A percentile compares a stretch with the other conserved stretches of the same genome.
Conservation (phyloP, 2,329 filamentous ascomycete species). For the Fusarium hostae region DNA sequence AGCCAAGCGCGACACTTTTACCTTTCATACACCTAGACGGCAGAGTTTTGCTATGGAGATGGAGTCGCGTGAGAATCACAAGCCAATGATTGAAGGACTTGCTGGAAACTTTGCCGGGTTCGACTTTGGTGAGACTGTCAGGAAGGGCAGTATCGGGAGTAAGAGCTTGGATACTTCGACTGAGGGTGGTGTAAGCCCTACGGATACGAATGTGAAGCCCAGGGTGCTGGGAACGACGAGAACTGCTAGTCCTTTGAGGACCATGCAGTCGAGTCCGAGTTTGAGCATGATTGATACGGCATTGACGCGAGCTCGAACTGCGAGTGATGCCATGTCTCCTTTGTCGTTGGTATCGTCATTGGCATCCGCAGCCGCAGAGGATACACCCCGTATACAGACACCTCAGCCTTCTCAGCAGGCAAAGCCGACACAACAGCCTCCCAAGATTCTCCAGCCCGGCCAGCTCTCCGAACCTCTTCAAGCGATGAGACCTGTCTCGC, state of each 20-base stretch:
- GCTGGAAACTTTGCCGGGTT: slow-evolving; percentile 53
- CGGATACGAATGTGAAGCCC: slow-evolving; percentile 31
- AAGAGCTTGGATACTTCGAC: slow-evolving; percentile 29
- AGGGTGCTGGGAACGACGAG: slow-evolving; percentile 28
- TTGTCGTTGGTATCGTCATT: slow-evolving; percentile 34
- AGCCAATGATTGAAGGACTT: slow-evolving; percentile 48
- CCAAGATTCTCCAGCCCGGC: slow-evolving; percentile 31
- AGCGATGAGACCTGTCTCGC: slow-evolving; percentile 19
- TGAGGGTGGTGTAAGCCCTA: slow-evolving; percentile 32
- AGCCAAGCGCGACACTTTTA: slow-evolving; percentile 64
- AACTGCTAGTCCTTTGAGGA: slow-evolving; percentile 40
- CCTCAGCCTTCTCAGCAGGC: slow-evolving; percentile 30
- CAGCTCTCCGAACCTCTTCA: slow-evolving; percentile 28
- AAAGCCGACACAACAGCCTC: slow-evolving; percentile 17
- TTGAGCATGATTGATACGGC: slow-evolving; percentile 35
- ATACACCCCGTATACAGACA: slow-evolving; percentile 18
- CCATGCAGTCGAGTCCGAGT: slow-evolving; percentile 43
- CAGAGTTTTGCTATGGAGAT: slow-evolving; percentile 62
- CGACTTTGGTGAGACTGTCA: slow-evolving; percentile 51
- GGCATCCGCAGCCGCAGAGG: slow-evolving; percentile 22
- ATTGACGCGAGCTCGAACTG: slow-evolving; percentile 34
- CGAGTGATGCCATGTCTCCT: slow-evolving; percentile 40
- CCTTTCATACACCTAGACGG: slow-evolving; percentile 57
- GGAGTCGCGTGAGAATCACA: slow-evolving; percentile 45
- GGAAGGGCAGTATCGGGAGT: slow-evolving; percentile 34